Evolutionary conservation across 2,329 filamentous ascomycete species (phyloP).

Genomic region (Dactylellina drechsleri): DNA sequence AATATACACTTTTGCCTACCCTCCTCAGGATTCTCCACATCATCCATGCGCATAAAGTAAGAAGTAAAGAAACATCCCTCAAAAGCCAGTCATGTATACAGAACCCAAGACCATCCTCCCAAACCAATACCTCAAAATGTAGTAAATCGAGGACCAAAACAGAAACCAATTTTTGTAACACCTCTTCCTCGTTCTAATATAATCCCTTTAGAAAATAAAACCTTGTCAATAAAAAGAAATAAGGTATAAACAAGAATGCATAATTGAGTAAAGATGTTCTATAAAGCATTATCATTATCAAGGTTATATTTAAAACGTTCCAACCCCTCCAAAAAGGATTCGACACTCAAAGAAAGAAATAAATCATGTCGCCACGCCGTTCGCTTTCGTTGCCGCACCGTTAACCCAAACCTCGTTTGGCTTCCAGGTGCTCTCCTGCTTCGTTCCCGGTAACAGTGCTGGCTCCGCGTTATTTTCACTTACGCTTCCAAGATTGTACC

Average conservation of each 20-base stretch:
- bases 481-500: slow-evolving; percentile 59
- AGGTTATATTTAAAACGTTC: slow-evolving; percentile 6
- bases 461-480: slow-evolving; percentile 63
- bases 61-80: too few species aligned
- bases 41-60: too few species aligned
- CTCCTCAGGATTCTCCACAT: too few species aligned
- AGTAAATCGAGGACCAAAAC: neutral
- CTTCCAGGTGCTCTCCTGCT: slow-evolving; percentile 85
- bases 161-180: slow-evolving; percentile 12
- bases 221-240: slow-evolving; percentile 3
- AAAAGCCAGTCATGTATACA: neutral
- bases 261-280: slow-evolving; percentile 12
- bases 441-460: slow-evolving; percentile 78
- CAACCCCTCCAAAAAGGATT: slow-evolving; percentile 37
- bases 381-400: slow-evolving; percentile 29
- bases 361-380: slow-evolving; percentile 31
- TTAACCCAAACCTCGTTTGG: slow-evolving; percentile 50
- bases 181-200: slow-evolving; percentile 17
- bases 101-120: neutral
- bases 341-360: slow-evolving; percentile 12
- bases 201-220: slow-evolving; percentile 7
- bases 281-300: slow-evolving; percentile 42
- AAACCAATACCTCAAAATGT: slow-evolving; percentile 3
- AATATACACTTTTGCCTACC: too few species aligned
- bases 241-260: neutral